Evolutionary conservation across 805 yeast genomes (phyloP).

Genomic region (Saccharomycopsis sp.): DNA sequence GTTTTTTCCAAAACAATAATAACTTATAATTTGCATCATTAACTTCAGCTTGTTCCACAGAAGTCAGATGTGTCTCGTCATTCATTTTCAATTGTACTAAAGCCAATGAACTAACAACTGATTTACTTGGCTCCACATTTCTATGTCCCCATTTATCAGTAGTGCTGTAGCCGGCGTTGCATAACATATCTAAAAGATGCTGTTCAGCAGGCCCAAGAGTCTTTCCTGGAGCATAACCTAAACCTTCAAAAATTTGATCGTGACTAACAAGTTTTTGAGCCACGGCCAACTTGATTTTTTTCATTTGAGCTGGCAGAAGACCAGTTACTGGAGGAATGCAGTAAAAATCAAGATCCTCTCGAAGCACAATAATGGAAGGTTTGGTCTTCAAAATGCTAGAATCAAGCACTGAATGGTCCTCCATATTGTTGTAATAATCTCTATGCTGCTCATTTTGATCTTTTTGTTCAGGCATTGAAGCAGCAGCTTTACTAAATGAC

Average conservation of each 20-base stretch:
- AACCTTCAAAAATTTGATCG: conserved; percentile 64
- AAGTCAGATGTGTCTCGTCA: conserved; percentile 13
- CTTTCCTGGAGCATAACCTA: conserved; percentile 45
- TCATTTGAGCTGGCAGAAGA: conserved; percentile 47
- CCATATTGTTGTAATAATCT: conserved; percentile 8
- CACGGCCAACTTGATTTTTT: conserved; percentile 58
- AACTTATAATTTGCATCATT: conserved; percentile 37
- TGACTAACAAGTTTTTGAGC: conserved; percentile 55
- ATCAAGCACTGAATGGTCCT: conserved; percentile 31
- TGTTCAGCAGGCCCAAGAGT: conserved; percentile 82
- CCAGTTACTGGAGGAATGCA: conserved; percentile 70
- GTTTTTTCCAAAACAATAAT: conserved; percentile 90
- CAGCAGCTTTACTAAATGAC: conserved; percentile 59
- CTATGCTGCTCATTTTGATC: conserved; percentile 13
- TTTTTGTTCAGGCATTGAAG: conserved; percentile 41
- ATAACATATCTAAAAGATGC: conserved; percentile 89
- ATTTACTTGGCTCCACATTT: conserved; percentile 75
- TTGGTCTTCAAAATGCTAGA: conserved; percentile 62
- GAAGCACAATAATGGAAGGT: conserved; percentile 82
- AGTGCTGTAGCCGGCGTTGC: conserved; percentile 70
- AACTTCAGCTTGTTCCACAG: conserved; percentile 31
- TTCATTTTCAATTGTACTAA: conserved; percentile 46
- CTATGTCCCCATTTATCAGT: conserved; percentile 80
- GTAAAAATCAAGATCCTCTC: conserved; percentile 92
- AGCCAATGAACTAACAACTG: conserved; percentile 79